These are phyloP conservation scores for Leccinum griseonigrum DNA, from an alignment of 1,284 basidiomycete species.

Conservation along the genomic window DNA sequence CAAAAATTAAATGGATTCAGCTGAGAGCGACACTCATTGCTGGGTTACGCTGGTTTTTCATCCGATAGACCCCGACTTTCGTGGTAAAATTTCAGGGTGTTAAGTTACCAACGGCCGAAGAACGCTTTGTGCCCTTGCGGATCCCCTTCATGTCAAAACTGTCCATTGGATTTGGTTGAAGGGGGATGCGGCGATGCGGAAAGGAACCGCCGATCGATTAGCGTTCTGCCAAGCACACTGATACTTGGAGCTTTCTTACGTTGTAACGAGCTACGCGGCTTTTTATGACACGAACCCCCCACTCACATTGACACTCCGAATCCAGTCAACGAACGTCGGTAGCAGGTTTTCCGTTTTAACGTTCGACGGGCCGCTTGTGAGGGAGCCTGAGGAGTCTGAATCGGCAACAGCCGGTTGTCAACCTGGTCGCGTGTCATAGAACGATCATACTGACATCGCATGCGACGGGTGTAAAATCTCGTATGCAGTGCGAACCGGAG, in stretches of 20 bases:
- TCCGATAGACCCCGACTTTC: background rate
- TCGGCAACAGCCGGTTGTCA: constrained; percentile 11
- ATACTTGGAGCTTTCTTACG: background rate
- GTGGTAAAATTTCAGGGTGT: background rate
- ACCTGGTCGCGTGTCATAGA: background rate
- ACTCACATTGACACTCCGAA: background rate
- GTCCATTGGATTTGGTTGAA: background rate
- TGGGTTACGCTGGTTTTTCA: background rate
- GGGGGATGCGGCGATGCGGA: background rate
- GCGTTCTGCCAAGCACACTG: background rate
- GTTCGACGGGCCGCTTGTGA: constrained; percentile 12
- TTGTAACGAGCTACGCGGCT: background rate
- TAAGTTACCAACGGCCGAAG: background rate
- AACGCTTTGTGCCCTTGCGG: background rate
- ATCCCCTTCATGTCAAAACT: background rate
- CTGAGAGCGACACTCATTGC: background rate
- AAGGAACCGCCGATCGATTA: background rate
- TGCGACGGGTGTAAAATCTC: background rate
- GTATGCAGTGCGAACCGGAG: background rate
- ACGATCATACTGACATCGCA: background rate
- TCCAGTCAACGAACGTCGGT: background rate
- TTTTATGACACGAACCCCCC: background rate
- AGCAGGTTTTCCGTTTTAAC: background rate
- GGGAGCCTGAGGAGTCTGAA: background rate
- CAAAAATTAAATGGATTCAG: background rate